These are phyloP conservation scores for Chrysoporthe puriensis DNA, from an alignment of 2,329 filamentous ascomycete genomes.

Conservation along the genomic window DNA sequence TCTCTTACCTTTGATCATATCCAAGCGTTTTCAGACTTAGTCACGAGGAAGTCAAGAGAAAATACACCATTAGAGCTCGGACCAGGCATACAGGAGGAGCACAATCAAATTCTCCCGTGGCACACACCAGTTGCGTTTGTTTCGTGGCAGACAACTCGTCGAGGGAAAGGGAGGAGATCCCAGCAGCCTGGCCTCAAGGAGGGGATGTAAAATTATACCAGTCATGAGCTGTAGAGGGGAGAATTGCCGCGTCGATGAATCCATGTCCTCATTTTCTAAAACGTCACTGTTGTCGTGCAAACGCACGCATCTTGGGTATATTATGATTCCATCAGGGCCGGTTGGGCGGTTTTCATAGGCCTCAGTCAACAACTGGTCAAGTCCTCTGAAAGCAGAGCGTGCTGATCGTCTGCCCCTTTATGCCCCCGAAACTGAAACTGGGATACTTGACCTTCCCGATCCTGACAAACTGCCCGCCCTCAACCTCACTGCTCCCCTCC, in stretches of 20 bases:
- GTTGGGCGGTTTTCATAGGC: not conserved
- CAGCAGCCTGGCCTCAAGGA: constrained; percentile 19
- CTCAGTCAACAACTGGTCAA: not conserved
- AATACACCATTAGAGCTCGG: constrained; percentile 29
- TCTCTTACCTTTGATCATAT: constrained; percentile 23
- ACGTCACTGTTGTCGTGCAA: not conserved
- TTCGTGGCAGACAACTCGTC: constrained; percentile 17
- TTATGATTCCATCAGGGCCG: not conserved
- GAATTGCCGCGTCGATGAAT: constrained; percentile 24
- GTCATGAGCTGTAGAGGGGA: constrained; percentile 21
- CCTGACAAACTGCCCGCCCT: constrained; percentile 54
- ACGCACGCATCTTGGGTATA: not conserved
- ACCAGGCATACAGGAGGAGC: constrained; percentile 28
- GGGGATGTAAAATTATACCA: constrained; percentile 27
- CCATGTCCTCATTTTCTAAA: constrained; percentile 14
- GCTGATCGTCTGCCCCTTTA: constrained; percentile 85
- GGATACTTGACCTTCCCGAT: constrained; percentile 77
- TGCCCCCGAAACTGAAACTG: constrained; percentile 86
- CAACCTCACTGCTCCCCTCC: constrained; percentile 30
- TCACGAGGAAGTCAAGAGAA: constrained; percentile 24
- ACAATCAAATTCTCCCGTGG: constrained; percentile 12
- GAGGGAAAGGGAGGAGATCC: constrained; percentile 8
- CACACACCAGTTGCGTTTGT: constrained; percentile 21
- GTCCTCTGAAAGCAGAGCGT: constrained; percentile 75
- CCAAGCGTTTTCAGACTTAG: constrained; percentile 23